Evolutionary conservation across 1,284 basidiomycete species (phyloP), one percentile per base, ranked within the genome.

Genomic region (Sutorius eximius): DNA sequence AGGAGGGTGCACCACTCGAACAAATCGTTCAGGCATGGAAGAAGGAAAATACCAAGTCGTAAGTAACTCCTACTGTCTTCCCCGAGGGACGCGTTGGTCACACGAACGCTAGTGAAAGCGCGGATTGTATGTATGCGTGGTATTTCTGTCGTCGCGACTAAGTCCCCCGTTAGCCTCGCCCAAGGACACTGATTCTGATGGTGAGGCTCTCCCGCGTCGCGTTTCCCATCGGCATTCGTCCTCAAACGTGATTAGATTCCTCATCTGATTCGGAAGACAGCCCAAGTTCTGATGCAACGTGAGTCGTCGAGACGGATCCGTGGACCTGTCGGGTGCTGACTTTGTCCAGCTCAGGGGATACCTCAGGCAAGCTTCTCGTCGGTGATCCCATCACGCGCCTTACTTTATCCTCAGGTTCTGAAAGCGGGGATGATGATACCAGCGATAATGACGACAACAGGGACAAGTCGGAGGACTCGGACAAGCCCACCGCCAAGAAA

Each of bases 11-110:
- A 30, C 69, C 77, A n/a, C 65, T 91, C 60, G 83, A 86, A 51
- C 76, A 79, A 34, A 83, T 89, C 49, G 66, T 90, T 9, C 75
- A 75, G 56, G 75, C 81, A 60, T 90, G 87, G 87, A 84, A 77
- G 63, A 59, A 73, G 33, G 67, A 70, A 53, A 58, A 57, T 24
- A 55, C 62, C 53, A 63, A 63, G 43, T 33, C 55, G 62, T 70
- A 41, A 61, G 70, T 60, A 4, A 13, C 41, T 1, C 29, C n/a
- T 33, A 15, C 13, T 7, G 22, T 46, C 44, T 51, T 15, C 34
- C 12, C 51, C 1, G 41, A 6, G 8, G 44, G 33, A 47, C 43
- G 29, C 32, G 30, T 45, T 34, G 30, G 50, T 63, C 43, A 59
- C 51, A 36, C 51, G 15, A 20, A 30, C 22, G 36, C 15, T 16